Evolutionary conservation across 495 filamentous ascomycete genomes (phyloP).

Genomic region (Corynascus novoguineensis): DNA sequence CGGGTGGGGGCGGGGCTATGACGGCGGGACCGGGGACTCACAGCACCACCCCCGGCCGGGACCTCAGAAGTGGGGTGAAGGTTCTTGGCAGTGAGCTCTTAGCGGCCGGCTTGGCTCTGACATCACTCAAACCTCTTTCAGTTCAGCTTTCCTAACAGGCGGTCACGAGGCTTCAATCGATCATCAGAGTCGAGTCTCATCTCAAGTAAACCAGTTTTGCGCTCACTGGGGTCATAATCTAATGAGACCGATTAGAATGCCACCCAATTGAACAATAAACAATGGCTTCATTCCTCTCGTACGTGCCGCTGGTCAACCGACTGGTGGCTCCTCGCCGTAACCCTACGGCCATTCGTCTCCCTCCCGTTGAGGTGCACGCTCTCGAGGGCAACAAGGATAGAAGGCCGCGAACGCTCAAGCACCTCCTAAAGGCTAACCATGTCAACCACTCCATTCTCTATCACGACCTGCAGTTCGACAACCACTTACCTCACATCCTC

Average conservation of each 20-base stretch:
- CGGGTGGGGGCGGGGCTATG: constrained; percentile 20
- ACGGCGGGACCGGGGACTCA: constrained; percentile 9
- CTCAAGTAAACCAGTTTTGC: background rate
- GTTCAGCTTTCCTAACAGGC: constrained; percentile 8
- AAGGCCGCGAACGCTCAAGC: constrained; percentile 75
- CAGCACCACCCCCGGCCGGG: too few relatives aligned
- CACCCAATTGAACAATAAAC: background rate
- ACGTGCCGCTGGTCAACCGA: constrained; percentile 44
- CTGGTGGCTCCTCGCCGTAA: constrained; percentile 29
- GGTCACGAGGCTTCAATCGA: background rate
- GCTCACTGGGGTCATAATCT: background rate
- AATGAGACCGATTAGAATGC: background rate
- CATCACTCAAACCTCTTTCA: constrained; percentile 14
- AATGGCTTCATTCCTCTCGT: constrained; percentile 43
- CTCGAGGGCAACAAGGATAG: constrained; percentile 76
- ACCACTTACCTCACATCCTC: constrained; percentile 81
- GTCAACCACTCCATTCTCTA: constrained; percentile 80
- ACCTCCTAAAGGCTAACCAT: constrained; percentile 86
- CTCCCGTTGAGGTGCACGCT: constrained; percentile 65
- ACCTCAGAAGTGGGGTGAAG: background rate
- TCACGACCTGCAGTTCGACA: constrained; percentile 72
- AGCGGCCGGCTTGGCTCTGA: constrained; percentile 12
- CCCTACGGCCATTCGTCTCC: constrained; percentile 52
- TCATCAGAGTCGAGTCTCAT: background rate
- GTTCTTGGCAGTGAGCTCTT: too few relatives aligned